A percentile compares a stretch with the other conserved stretches of the same genome.
Conservation (phyloP, 192 early-diverging fungal genomes). For the Backusella parvicylindrica region DNA sequence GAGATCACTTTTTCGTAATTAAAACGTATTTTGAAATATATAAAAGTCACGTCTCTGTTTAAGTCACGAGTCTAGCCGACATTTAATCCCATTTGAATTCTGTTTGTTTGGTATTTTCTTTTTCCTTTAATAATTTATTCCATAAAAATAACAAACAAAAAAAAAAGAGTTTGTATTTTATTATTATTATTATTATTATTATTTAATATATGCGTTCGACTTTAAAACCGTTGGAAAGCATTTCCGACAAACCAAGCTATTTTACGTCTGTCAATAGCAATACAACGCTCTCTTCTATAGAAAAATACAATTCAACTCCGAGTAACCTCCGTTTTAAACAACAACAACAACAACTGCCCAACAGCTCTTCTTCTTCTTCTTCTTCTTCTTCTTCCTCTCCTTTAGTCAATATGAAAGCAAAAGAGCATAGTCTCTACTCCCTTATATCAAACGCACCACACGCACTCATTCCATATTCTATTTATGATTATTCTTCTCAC, state of each 20-base stretch:
- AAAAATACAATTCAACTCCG: neutral
- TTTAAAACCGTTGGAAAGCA: neutral
- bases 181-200: too few species aligned
- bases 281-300: neutral
- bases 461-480: conserved; percentile 46
- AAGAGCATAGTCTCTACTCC: neutral
- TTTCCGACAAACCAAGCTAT: conserved; percentile 1
- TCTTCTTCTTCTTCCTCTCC: neutral
- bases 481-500: conserved; percentile 78
- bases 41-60: neutral
- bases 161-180: neutral
- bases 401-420: neutral
- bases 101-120: neutral
- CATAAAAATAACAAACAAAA: neutral
- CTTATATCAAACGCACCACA: neutral
- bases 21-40: too few species aligned
- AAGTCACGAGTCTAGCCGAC: neutral
- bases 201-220: neutral
- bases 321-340: neutral
- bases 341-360: neutral
- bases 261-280: neutral
- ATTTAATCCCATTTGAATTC: neutral
- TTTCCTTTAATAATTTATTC: neutral
- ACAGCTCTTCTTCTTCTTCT: neutral
- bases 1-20: too few species aligned